phyloP scores from a whole-genome alignment of 345 rosid genomes.

The Ceriops zippeliana region DNA sequence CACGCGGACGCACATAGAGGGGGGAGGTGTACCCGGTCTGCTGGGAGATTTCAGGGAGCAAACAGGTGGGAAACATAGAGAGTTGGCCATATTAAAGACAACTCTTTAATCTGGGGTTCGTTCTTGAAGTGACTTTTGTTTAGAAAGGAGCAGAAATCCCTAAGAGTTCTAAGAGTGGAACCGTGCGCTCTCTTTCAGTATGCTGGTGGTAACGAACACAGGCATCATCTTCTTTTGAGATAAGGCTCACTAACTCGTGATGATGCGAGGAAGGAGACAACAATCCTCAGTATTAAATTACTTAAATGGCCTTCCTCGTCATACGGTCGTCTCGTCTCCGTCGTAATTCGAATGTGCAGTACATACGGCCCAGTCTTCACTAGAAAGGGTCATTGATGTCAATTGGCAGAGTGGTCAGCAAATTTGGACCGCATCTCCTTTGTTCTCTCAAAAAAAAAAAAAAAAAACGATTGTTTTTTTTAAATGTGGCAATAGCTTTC shows the following conservation, averaged over 20 bases:
- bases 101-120: slow-evolving; percentile 1
- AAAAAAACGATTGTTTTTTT: too few species aligned
- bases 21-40: slow-evolving; percentile 35
- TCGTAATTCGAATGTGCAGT: too few species aligned
- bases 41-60: slow-evolving; percentile 34
- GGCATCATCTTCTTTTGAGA: slow-evolving; percentile 12
- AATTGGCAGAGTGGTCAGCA: neutral
- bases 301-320: slow-evolving; percentile 27
- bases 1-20: neutral
- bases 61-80: slow-evolving; percentile 30
- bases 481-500: too few species aligned
- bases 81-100: slow-evolving; percentile 36
- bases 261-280: neutral
- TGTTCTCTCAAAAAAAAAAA: neutral
- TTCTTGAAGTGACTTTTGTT: neutral
- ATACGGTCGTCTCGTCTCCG: neutral
- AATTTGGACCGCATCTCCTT: neutral
- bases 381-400: slow-evolving; percentile 23
- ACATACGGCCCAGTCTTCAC: neutral
- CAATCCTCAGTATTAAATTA: slow-evolving; percentile 2
- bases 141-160: neutral
- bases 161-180: neutral
- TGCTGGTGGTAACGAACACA: slow-evolving; percentile 22
- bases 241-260: slow-evolving; percentile 27
- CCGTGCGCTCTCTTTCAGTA: neutral